phyloP scores from a whole-genome alignment of 495 filamentous ascomycete species.

The Daldinia grandis region DNA sequence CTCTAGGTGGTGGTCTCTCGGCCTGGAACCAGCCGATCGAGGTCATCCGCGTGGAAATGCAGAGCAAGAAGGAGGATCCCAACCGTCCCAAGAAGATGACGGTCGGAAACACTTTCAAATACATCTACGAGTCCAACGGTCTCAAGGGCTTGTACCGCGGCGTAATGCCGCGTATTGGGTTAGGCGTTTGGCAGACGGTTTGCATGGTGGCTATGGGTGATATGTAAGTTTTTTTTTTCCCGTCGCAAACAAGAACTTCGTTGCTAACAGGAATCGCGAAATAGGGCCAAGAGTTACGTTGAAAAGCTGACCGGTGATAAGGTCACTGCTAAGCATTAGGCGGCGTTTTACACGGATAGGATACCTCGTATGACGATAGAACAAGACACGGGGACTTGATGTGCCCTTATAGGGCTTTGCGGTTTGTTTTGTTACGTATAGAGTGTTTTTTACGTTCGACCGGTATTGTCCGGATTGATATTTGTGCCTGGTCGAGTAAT shows the following conservation, averaged over 20 bases:
- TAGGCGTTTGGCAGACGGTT: slow-evolving; percentile 98
- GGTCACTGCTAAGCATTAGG: slow-evolving; percentile 97
- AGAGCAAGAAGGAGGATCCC: slow-evolving; percentile 96
- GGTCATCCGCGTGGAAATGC: slow-evolving; percentile 99
- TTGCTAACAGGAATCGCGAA: slow-evolving; percentile 35
- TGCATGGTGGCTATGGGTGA: slow-evolving; percentile 99
- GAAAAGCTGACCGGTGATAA: slow-evolving; percentile 94
- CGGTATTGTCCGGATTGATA: not conserved
- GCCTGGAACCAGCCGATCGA: slow-evolving; percentile 99
- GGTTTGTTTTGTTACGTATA: not conserved
- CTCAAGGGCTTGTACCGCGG: slow-evolving; percentile 95
- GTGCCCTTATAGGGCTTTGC: not conserved
- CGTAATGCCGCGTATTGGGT: slow-evolving; percentile 90
- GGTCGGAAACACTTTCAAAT: slow-evolving; percentile 88
- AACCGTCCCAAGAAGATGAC: slow-evolving; percentile 99
- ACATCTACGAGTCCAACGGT: slow-evolving; percentile 91
- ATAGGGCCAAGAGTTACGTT: slow-evolving; percentile 94
- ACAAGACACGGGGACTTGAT: not conserved
- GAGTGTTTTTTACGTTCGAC: not conserved
- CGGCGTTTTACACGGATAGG: slow-evolving; percentile 44
- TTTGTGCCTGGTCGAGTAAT: not conserved
- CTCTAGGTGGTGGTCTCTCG: slow-evolving; percentile 88
- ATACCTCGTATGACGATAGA: slow-evolving; percentile 25
- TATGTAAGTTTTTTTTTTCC: slow-evolving; percentile 72
- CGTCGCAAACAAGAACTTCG: slow-evolving; percentile 4